phyloP scores from a whole-genome alignment of 2,329 filamentous ascomycete genomes.

The Diaporthe longicolla region DNA sequence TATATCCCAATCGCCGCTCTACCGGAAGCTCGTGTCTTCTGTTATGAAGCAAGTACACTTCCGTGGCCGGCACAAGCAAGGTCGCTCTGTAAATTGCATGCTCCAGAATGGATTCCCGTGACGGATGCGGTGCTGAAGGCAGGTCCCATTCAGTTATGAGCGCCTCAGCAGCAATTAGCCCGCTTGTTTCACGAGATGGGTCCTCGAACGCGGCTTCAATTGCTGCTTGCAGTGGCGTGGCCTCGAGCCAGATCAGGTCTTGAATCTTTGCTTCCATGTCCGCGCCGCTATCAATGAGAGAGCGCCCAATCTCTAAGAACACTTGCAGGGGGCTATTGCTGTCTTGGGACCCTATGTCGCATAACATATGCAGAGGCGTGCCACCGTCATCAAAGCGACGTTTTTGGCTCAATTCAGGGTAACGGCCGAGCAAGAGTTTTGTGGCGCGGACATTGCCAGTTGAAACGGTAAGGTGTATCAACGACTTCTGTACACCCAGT shows the following conservation, averaged over 20 bases:
- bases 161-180: background rate
- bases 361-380: background rate
- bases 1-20: background rate
- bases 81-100: background rate
- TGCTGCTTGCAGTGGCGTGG: background rate
- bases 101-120: background rate
- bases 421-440: background rate
- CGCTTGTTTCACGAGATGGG: background rate
- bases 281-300: background rate
- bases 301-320: background rate
- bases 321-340: background rate
- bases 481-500: background rate
- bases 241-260: background rate
- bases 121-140: too few species aligned
- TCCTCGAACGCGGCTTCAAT: background rate
- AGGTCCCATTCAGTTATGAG: background rate
- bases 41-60: too few species aligned
- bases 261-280: background rate
- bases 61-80: background rate
- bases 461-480: background rate
- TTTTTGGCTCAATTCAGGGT: background rate
- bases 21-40: background rate
- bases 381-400: too few species aligned
- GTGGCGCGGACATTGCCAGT: background rate
- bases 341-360: background rate